These are phyloP conservation scores for Linanthus parryae DNA, from an alignment of 148 eudicot genomes.

Conservation along the genomic window DNA sequence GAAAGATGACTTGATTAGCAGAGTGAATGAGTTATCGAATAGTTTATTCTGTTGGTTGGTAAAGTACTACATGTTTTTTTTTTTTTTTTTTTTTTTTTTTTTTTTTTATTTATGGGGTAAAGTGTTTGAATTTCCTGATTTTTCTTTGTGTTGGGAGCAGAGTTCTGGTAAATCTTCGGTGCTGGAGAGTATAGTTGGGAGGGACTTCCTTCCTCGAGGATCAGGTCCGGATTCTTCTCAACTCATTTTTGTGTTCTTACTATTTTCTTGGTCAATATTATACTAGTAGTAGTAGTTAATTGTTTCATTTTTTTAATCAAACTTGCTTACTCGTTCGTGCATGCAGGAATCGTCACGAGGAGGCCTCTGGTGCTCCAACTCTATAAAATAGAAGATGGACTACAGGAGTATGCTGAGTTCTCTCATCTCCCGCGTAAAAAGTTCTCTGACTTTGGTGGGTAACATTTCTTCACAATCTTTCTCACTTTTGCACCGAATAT, in stretches of 20 bases:
- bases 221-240: slow-evolving; percentile 48
- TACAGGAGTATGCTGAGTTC: slow-evolving; percentile 85
- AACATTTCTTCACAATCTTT: background rate
- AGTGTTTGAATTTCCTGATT: no score
- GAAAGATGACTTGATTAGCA: no score
- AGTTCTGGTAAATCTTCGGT: slow-evolving; percentile 98
- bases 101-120: no score
- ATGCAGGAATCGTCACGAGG: slow-evolving; percentile 89
- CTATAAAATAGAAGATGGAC: slow-evolving; percentile 70
- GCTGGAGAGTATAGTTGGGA: slow-evolving; percentile 90
- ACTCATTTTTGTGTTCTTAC: background rate
- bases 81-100: no score
- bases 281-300: background rate
- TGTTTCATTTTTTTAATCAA: background rate
- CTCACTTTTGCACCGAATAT: no score
- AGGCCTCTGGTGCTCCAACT: slow-evolving; percentile 89
- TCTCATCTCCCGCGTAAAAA: slow-evolving; percentile 67
- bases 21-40: no score
- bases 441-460: slow-evolving; percentile 75
- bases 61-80: no score
- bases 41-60: no score
- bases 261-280: background rate
- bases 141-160: slow-evolving; percentile 41
- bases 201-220: slow-evolving; percentile 96
- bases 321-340: background rate